phyloP scores from a whole-genome alignment of 768 basidiomycete species.

The Albatrellus ellisii region DNA sequence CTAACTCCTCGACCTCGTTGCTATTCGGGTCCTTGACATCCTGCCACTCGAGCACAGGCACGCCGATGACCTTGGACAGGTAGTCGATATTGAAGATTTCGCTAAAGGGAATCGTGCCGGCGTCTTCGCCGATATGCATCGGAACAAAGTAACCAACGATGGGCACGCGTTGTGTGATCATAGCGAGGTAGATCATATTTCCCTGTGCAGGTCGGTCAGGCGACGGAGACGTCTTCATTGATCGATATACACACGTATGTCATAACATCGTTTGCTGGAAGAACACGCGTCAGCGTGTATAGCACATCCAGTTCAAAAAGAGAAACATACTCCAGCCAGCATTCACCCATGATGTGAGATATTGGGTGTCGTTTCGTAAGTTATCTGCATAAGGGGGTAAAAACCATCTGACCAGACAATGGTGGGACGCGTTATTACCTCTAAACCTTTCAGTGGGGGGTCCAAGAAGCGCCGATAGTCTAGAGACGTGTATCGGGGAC shows the following conservation, averaged over 20 bases:
- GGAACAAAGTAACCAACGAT: conserved; percentile 29
- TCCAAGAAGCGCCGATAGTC: conserved; percentile 21
- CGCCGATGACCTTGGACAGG: conserved; percentile 22
- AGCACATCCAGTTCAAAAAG: background rate
- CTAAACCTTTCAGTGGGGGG: conserved; percentile 44
- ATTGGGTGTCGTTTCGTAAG: conserved; percentile 42
- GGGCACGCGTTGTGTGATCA: conserved; percentile 26
- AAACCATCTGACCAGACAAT: too few species aligned
- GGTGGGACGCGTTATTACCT: conserved; percentile 23
- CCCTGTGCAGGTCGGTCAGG: conserved; percentile 12
- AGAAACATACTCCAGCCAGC: conserved; percentile 53
- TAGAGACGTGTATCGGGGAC: background rate
- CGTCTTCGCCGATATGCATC: conserved; percentile 24
- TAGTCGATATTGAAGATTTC: conserved; percentile 30
- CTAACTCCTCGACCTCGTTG: conserved; percentile 22
- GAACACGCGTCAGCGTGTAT: background rate
- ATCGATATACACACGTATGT: conserved; percentile 32
- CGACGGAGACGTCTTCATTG: background rate
- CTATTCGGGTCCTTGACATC: conserved; percentile 26
- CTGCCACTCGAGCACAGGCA: conserved; percentile 28
- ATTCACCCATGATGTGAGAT: conserved; percentile 62
- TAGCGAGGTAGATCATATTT: conserved; percentile 29
- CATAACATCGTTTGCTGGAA: conserved; percentile 64
- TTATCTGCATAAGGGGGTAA: conserved; percentile 32
- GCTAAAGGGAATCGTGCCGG: conserved; percentile 22